Evolutionary conservation across 331 rosid species (phyloP).

Genomic region (Cydonia oblonga): DNA sequence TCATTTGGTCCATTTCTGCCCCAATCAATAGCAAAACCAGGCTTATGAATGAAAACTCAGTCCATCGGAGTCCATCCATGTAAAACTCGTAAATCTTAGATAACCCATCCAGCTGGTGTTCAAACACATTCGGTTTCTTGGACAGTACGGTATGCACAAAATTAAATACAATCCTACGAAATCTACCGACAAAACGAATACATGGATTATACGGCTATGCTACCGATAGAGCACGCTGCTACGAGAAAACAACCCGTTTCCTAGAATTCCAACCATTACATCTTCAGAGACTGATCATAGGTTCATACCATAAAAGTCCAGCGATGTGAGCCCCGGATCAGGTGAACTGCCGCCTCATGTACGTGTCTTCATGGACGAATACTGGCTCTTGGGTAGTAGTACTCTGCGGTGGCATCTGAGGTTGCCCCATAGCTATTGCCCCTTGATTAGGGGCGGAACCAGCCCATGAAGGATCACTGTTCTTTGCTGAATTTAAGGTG

Average conservation of each 20-base stretch:
- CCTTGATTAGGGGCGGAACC: constrained; percentile 31
- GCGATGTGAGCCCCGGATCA: constrained; percentile 13
- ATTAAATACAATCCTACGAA: not conserved
- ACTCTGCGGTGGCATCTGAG: constrained; percentile 50
- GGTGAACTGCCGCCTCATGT: constrained; percentile 64
- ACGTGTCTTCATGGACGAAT: constrained; percentile 86
- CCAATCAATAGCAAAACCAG: not conserved
- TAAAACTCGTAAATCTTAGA: not conserved
- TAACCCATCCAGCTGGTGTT: not conserved
- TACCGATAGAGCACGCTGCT: too few relatives aligned
- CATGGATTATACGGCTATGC: not conserved
- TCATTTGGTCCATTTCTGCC: not conserved
- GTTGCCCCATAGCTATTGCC: constrained; percentile 75
- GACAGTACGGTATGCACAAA: not conserved
- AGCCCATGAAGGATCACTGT: constrained; percentile 15
- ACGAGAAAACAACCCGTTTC: not conserved
- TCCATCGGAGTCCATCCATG: too few relatives aligned
- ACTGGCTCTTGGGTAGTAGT: constrained; percentile 46
- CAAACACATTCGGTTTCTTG: not conserved
- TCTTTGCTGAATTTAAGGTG: constrained; percentile 35
- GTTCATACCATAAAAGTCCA: not conserved
- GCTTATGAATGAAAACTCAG: not conserved
- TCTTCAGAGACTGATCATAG: not conserved
- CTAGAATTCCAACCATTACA: not conserved
- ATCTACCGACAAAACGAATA: not conserved